Evolutionary conservation across 805 yeast species (phyloP).

Genomic region (Pichia membranifaciens): DNA sequence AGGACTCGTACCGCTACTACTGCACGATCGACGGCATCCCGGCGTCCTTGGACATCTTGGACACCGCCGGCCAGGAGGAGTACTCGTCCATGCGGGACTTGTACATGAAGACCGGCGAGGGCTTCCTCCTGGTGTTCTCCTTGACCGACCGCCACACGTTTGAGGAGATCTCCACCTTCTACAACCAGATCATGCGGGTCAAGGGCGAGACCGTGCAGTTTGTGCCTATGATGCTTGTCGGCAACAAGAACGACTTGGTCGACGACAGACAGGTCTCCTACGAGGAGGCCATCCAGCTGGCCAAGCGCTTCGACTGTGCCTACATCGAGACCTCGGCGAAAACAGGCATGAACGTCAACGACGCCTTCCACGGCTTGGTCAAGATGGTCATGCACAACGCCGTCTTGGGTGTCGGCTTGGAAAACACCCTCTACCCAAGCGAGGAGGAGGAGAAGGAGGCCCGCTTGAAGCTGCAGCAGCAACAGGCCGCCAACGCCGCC

Average conservation of each 20-base stretch:
- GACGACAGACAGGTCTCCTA: slow-evolving; percentile 59
- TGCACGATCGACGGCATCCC: slow-evolving; percentile 77
- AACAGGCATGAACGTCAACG: slow-evolving; percentile 70
- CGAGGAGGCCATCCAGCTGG: slow-evolving; percentile 56
- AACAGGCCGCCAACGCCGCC: background rate
- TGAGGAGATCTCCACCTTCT: slow-evolving; percentile 76
- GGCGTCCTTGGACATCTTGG: slow-evolving; percentile 79
- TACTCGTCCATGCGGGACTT: slow-evolving; percentile 91
- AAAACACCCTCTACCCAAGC: slow-evolving; percentile 26
- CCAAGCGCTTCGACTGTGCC: slow-evolving; percentile 59
- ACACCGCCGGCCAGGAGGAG: slow-evolving; percentile 98
- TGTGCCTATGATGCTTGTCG: slow-evolving; percentile 74
- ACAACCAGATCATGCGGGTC: slow-evolving; percentile 39
- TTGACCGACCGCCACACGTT: slow-evolving; percentile 81
- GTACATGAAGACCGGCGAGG: slow-evolving; percentile 95
- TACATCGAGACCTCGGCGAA: slow-evolving; percentile 94
- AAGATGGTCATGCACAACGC: slow-evolving; percentile 28
- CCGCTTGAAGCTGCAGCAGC: slow-evolving; percentile 10
- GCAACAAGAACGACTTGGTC: slow-evolving; percentile 65
- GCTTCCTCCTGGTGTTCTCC: slow-evolving; percentile 82
- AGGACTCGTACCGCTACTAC: slow-evolving; percentile 84
- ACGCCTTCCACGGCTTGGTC: slow-evolving; percentile 33
- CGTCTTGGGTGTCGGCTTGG: slow-evolving; percentile 22
- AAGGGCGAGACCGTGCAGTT: slow-evolving; percentile 45
- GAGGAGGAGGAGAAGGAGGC: slow-evolving; percentile 21